A percentile compares a stretch with the other conserved stretches of the same genome.
phyloP scores from a whole-genome alignment of 257 asterid species.

The Cruciata laevipes region DNA sequence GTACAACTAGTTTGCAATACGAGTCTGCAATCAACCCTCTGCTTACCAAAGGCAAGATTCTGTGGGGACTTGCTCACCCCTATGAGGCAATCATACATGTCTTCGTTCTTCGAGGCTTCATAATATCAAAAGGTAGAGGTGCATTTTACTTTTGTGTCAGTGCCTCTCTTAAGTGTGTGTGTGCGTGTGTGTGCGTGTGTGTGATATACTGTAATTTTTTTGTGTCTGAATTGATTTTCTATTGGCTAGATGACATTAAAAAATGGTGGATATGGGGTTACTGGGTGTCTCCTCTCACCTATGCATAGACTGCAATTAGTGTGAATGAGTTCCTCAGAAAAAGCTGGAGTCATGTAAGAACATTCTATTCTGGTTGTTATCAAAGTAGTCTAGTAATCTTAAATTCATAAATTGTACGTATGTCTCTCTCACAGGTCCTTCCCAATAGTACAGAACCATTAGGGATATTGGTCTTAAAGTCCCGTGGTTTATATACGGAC shows the following conservation, averaged over 20 bases:
- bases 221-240: neutral
- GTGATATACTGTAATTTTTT: neutral
- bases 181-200: neutral
- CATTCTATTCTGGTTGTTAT: conserved; percentile 24
- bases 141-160: too few species aligned
- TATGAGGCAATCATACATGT: conserved; percentile 54
- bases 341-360: conserved; percentile 50
- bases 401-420: conserved; percentile 22
- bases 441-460: conserved; percentile 24
- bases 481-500: conserved; percentile 30
- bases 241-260: conserved; percentile 12
- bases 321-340: conserved; percentile 81
- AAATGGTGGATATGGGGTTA: conserved; percentile 97
- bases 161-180: neutral
- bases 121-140: conserved; percentile 64
- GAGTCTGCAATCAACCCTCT: conserved; percentile 34
- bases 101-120: conserved; percentile 84
- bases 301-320: conserved; percentile 74
- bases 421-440: conserved; percentile 18
- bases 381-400: neutral
- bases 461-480: conserved; percentile 26
- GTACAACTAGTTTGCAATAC: conserved; percentile 43
- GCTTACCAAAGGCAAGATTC: conserved; percentile 33
- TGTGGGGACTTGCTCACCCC: conserved; percentile 68
- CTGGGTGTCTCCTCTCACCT: conserved; percentile 91